Base-by-base conservation (phyloP, 805 yeast species). In the Blastobotrys mokoenaii region DNA sequence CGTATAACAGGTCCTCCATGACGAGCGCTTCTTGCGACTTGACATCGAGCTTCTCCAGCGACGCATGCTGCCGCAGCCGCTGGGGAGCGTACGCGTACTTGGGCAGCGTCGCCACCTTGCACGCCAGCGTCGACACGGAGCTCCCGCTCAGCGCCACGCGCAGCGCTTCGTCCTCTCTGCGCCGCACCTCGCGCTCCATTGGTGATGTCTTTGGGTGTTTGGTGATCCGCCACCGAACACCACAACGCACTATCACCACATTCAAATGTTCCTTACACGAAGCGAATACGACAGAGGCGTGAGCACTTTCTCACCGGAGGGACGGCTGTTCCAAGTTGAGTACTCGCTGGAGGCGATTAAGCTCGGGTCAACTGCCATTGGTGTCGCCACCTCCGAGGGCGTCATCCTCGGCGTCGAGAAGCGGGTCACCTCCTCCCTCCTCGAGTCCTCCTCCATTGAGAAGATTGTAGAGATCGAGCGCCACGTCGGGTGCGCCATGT, bases 281-380 rank as follows among this genome's bases (percentile, higher is more conserved):
- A 84, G 95, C 69, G 99, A 93, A 73, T 93, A 93, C 66, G 99
- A 93, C 64, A 84, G 99, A 66, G 99, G 98, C 52, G 98, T 93
- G 41, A 84, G 94, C 60, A 94, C 99, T 7, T 93, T 94, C 66
- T 89, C 97, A 1, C 99, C 99, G 20, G 98, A 94, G 65, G 99
- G 99, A 20, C 84, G 99, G 63, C 71, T 93, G 50, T 93, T 93
- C 70, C 98, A 93, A 69, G 98, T 93, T 38, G 98, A 93, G 65
- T 93, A 93, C 65, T 93, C 98, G 8, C 70, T 93, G 46, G 98
- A 93, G 66, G 98, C 98, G 40, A 93, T 93, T 66, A 93, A 93
- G 73, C 72, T 80, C 36, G 96, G 96, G n/a, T 87, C 97, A 38
- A 93, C 98, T 1, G 98, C 99, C 49, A 89, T 93, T 60, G 99